Evolutionary conservation across 371 early-diverging fungal species (phyloP).

Genomic region (Mortierella sp.): DNA sequence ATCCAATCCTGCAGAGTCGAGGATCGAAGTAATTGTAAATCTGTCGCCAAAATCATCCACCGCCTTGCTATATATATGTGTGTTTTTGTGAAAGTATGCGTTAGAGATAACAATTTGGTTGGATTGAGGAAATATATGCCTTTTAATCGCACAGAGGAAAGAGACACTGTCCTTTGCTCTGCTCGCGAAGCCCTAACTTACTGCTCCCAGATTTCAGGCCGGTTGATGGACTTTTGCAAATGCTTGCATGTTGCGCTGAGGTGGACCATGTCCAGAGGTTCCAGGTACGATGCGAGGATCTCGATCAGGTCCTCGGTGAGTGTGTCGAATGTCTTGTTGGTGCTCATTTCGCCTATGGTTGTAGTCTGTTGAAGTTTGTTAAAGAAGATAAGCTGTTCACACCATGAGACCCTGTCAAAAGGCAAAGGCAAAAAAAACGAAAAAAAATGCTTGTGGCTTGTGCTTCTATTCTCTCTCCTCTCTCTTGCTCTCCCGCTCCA

Average conservation of each 20-base stretch:
- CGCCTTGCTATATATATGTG: conserved; percentile 57
- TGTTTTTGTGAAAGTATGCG: not conserved
- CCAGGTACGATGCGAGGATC: conserved; percentile 48
- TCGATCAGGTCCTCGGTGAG: conserved; percentile 47
- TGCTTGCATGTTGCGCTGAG: conserved; percentile 52
- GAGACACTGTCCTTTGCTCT: not conserved
- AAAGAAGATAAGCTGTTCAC: not conserved
- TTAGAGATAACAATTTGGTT: not conserved
- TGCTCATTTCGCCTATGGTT: not conserved
- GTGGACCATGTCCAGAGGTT: conserved; percentile 49
- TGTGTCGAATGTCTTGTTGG: conserved; percentile 43
- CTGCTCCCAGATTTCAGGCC: conserved; percentile 54
- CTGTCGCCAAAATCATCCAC: conserved; percentile 70
- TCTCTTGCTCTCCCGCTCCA: too few species aligned
- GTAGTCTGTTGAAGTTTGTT: not conserved
- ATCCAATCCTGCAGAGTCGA: conserved; percentile 64
- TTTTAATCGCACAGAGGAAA: not conserved
- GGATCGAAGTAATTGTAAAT: conserved; percentile 64
- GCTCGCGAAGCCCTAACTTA: conserved; percentile 13
- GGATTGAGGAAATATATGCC: not conserved
- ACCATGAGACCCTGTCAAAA: too few species aligned
- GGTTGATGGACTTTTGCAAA: conserved; percentile 30
- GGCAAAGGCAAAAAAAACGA: not conserved
- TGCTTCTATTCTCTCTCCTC: not conserved
- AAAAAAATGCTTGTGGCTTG: conserved; percentile 8